Conservation (phyloP, 305 asterid species). For the Rubia peregrina region DNA sequence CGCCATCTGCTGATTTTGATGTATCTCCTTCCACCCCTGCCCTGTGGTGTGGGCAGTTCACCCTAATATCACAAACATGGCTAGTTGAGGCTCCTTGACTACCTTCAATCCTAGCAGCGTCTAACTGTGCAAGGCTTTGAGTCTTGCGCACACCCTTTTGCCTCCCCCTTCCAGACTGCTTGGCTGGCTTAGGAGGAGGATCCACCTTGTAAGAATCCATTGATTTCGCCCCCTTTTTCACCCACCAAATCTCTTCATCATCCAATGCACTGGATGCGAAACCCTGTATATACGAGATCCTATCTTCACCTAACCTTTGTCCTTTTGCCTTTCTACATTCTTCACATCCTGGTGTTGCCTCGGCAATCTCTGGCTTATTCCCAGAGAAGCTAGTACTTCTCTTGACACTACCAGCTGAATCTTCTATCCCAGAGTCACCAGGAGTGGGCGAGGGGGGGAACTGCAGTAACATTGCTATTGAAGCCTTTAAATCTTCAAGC, state of each 20-base stretch:
- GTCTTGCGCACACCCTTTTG: slow-evolving; percentile 89
- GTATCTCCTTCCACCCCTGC: slow-evolving; percentile 50
- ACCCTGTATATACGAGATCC: slow-evolving; percentile 42
- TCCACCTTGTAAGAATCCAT: slow-evolving; percentile 64
- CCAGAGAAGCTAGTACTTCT: slow-evolving; percentile 37
- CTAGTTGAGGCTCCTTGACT: slow-evolving; percentile 99
- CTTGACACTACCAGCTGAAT: slow-evolving; percentile 43
- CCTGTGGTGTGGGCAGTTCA: slow-evolving; percentile 76
- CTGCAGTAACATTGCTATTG: slow-evolving; percentile 55
- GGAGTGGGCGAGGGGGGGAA: slow-evolving; percentile 44
- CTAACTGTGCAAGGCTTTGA: slow-evolving; percentile 90
- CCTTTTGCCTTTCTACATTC: slow-evolving; percentile 86
- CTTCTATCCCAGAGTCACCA: slow-evolving; percentile 48
- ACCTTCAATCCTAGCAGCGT: slow-evolving; percentile 93
- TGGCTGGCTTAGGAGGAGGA: slow-evolving; percentile 83
- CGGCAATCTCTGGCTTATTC: slow-evolving; percentile 47
- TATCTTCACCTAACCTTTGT: slow-evolving; percentile 70
- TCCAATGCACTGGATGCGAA: slow-evolving; percentile 40
- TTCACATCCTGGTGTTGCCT: slow-evolving; percentile 88
- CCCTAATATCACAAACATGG: slow-evolving; percentile 80
- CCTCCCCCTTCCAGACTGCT: slow-evolving; percentile 78
- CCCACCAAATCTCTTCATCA: slow-evolving; percentile 93
- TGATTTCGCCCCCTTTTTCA: slow-evolving; percentile 62
- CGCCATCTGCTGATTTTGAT: slow-evolving; percentile 47
- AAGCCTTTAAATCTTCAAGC: slow-evolving; percentile 68